A percentile compares a stretch with the other conserved stretches of the same genome.
Evolutionary conservation across 1,284 basidiomycete genomes (phyloP).

Genomic region (Puccinia hordei): DNA sequence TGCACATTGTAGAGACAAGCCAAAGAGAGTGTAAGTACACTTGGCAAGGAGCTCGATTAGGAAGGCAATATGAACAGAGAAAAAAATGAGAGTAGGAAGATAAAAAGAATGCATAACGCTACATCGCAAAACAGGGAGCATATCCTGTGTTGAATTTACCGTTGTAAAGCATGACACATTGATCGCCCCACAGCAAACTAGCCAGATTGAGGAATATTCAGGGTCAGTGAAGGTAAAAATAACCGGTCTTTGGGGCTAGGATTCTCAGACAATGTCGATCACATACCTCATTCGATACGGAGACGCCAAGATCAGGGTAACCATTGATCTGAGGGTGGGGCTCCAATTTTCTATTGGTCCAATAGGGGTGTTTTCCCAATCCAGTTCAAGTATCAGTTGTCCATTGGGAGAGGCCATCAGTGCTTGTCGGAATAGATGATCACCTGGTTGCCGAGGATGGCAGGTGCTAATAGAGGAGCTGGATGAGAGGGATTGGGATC

Average conservation of each 20-base stretch:
- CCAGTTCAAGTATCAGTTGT: constrained; percentile 17
- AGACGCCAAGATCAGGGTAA: constrained; percentile 32
- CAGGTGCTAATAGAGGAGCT: neutral
- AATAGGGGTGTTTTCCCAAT: constrained; percentile 39
- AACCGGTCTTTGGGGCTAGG: no score
- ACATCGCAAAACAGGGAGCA: neutral
- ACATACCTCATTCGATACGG: constrained; percentile 48
- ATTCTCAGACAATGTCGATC: neutral
- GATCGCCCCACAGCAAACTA: constrained; percentile 45
- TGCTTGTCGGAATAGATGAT: constrained; percentile 32
- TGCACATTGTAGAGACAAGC: neutral
- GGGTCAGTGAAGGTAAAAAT: neutral
- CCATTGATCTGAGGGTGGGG: constrained; percentile 45
- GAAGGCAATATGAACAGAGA: neutral
- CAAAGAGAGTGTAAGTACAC: neutral
- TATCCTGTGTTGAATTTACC: constrained; percentile 20
- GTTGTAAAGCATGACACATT: constrained; percentile 49
- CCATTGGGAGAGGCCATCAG: constrained; percentile 21
- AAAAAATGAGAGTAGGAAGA: neutral
- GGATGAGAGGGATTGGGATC: neutral
- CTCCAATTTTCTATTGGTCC: constrained; percentile 40
- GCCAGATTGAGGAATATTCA: neutral
- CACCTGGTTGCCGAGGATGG: neutral
- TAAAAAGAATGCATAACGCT: neutral
- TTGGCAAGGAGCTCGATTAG: neutral